phyloP scores from a whole-genome alignment of 2,329 filamentous ascomycete genomes.

The Fusarium sulawesiense region DNA sequence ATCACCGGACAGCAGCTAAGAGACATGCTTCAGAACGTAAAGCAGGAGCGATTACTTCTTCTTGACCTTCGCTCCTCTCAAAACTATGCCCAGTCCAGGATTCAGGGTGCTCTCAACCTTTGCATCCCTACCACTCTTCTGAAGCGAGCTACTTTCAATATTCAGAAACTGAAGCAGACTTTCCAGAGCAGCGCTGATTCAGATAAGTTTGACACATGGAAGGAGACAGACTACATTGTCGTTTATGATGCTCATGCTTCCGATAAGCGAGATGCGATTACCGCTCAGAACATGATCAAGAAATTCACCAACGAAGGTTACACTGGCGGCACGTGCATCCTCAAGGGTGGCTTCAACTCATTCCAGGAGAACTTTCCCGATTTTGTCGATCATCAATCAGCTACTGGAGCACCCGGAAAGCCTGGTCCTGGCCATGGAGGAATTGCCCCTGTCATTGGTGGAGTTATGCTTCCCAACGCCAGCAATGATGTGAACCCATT shows the following conservation, averaged over 20 bases:
- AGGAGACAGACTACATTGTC: conserved; percentile 77
- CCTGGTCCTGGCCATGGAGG: conserved; percentile 60
- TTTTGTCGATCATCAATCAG: conserved; percentile 66
- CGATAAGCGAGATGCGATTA: conserved; percentile 81
- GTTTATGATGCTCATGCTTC: conserved; percentile 86
- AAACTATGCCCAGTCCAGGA: conserved; percentile 79
- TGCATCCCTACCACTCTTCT: conserved; percentile 95
- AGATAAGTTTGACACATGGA: conserved; percentile 81
- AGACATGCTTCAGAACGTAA: conserved; percentile 62
- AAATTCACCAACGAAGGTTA: conserved; percentile 92
- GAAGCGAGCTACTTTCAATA: conserved; percentile 89
- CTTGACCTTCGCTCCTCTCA: conserved; percentile 89
- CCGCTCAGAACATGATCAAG: conserved; percentile 87
- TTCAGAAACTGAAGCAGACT: conserved; percentile 87
- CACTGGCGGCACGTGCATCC: conserved; percentile 76
- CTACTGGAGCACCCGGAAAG: conserved; percentile 53
- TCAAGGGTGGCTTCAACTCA: conserved; percentile 83
- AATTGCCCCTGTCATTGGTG: conserved; percentile 82
- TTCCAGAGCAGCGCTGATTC: conserved; percentile 80
- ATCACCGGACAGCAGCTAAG: conserved; percentile 66
- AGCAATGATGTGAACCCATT: conserved; percentile 84
- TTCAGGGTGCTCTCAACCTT: conserved; percentile 85
- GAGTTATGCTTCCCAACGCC: conserved; percentile 81
- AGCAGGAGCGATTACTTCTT: conserved; percentile 67
- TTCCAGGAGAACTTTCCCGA: conserved; percentile 76